Percentiles rank a stretch among this genome's conserved stretches.
Evolutionary conservation across 163 green algal species (phyloP).

Genomic region (Trebouxiophyceae sp.): DNA sequence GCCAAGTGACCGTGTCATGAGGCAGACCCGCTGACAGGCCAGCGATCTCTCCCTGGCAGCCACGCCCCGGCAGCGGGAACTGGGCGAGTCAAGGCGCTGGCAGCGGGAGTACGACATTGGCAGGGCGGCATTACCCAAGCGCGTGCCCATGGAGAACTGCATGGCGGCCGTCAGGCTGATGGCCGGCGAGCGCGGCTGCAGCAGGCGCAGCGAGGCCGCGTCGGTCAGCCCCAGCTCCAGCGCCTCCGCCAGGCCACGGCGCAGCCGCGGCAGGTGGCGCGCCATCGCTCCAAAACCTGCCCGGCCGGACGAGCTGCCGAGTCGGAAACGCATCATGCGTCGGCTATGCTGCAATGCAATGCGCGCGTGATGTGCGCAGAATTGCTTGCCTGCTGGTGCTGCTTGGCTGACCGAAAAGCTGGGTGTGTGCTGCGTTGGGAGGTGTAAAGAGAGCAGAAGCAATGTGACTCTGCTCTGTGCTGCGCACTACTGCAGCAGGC

Average conservation of each 20-base stretch:
- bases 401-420: no score
- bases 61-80: no score
- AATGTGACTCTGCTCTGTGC: no score
- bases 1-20: not conserved
- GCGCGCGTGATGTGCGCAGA: no score
- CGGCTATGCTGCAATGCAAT: no score
- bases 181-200: conserved; percentile 17
- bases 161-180: conserved; percentile 17
- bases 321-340: no score
- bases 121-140: not conserved
- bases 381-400: no score
- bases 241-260: conserved; percentile 2
- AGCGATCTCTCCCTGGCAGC: no score
- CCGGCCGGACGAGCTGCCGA: no score
- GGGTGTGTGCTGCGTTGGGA: no score
- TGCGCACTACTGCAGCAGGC: no score
- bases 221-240: not conserved
- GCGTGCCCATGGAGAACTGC: conserved; percentile 16
- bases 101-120: not conserved
- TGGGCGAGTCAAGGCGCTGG: not conserved
- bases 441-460: no score
- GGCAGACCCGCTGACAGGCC: not conserved
- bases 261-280: conserved; percentile 10
- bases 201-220: not conserved
- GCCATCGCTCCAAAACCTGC: conserved; percentile 23